These are phyloP conservation scores for Fusarium gaditjirri DNA, from an alignment of 2,329 filamentous ascomycete species.

Conservation along the genomic window DNA sequence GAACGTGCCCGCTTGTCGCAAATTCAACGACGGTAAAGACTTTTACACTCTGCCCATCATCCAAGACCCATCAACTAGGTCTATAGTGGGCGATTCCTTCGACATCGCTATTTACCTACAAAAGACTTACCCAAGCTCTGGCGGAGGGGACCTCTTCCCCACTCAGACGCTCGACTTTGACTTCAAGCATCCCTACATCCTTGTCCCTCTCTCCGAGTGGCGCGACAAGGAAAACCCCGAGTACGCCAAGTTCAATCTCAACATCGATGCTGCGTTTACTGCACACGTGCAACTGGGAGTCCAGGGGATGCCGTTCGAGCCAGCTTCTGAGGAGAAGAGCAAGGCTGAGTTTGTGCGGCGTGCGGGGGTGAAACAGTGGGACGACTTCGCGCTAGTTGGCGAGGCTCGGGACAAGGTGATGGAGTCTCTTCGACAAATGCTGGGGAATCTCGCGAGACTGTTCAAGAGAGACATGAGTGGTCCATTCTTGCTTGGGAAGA, in stretches of 20 bases:
- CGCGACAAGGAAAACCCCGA: constrained; percentile 44
- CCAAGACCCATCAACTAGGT: constrained; percentile 54
- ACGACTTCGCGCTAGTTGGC: constrained; percentile 52
- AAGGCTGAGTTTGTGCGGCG: constrained; percentile 62
- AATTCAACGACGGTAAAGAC: constrained; percentile 65
- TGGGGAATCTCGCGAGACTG: constrained; percentile 56
- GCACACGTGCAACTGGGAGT: constrained; percentile 54
- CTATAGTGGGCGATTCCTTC: constrained; percentile 68
- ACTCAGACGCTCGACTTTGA: constrained; percentile 54
- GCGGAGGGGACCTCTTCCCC: constrained; percentile 61
- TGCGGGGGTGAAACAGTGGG: constrained; percentile 55
- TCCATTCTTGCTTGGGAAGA: constrained; percentile 59
- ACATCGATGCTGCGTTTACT: constrained; percentile 65
- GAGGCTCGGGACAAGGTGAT: constrained; percentile 54
- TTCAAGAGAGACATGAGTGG: constrained; percentile 54
- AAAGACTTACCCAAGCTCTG: constrained; percentile 58
- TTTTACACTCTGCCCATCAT: constrained; percentile 71
- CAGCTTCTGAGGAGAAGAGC: constrained; percentile 54
- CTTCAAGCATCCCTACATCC: constrained; percentile 29
- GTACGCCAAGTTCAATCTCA: constrained; percentile 63
- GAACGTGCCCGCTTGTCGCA: constrained; percentile 60
- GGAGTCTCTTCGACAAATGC: constrained; percentile 52
- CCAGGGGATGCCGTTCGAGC: constrained; percentile 61
- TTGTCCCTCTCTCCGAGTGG: constrained; percentile 51
- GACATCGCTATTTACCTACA: constrained; percentile 73